Conservation (phyloP, 768 basidiomycete species). For the Pulveroboletus sp. region DNA sequence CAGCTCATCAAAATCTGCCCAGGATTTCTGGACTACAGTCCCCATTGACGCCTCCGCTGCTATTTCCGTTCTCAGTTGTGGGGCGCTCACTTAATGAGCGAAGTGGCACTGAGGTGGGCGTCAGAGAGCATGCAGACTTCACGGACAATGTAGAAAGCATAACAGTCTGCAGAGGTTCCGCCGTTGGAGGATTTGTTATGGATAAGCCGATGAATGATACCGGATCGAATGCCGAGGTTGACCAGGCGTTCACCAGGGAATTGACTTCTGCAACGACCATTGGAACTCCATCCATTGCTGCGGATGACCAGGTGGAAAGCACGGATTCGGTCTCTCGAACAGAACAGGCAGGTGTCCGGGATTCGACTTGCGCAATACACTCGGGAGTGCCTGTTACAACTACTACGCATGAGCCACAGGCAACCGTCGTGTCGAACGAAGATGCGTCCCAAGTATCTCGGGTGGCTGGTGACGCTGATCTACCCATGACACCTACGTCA, state of each 20-base stretch:
- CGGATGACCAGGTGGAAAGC: neutral
- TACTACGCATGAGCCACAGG: neutral
- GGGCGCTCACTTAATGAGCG: neutral
- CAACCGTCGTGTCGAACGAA: neutral
- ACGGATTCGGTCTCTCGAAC: neutral
- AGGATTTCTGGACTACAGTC: neutral
- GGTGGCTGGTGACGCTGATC: neutral
- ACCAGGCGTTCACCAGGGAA: neutral
- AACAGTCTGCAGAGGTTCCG: neutral
- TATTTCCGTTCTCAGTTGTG: neutral
- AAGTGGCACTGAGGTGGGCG: neutral
- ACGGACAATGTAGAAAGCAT: neutral
- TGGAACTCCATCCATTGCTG: neutral
- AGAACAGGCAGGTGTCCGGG: neutral
- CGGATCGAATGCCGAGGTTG: neutral
- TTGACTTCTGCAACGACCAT: neutral
- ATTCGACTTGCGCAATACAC: neutral
- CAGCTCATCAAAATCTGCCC: neutral
- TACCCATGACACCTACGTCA: neutral
- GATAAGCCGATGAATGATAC: neutral
- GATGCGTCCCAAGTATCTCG: neutral
- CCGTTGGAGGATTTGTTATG: neutral
- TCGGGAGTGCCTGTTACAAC: neutral
- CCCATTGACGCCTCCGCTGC: conserved; percentile 3
- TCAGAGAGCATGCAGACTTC: neutral